A percentile compares a stretch with the other conserved stretches of the same genome.
phyloP scores from a whole-genome alignment of 2,329 filamentous ascomycete species.

The Daldinia sp. region DNA sequence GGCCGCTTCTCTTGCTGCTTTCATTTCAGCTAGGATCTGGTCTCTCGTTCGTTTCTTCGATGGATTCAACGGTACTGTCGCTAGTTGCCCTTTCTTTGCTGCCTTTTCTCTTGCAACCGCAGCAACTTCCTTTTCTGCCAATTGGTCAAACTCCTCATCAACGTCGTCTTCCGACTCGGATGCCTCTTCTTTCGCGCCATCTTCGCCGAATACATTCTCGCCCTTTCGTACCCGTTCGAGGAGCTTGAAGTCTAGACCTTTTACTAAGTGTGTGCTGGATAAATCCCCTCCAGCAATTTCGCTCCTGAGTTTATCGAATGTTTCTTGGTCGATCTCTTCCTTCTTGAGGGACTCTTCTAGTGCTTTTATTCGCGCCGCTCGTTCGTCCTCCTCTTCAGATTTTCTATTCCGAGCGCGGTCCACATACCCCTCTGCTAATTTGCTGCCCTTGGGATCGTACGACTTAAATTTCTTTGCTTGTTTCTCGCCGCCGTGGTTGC shows the following conservation, averaged over 20 bases:
- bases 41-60: conserved; percentile 73
- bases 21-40: conserved; percentile 76
- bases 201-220: conserved; percentile 71
- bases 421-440: conserved; percentile 82
- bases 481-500: conserved; percentile 64
- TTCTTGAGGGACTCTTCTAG: conserved; percentile 86
- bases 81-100: conserved; percentile 72
- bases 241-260: conserved; percentile 89
- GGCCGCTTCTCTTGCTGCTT: conserved; percentile 71
- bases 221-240: conserved; percentile 76
- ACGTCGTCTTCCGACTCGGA: conserved; percentile 60
- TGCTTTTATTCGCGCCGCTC: conserved; percentile 76
- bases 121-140: conserved; percentile 67
- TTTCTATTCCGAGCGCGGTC: conserved; percentile 80
- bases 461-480: conserved; percentile 81
- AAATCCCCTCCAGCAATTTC: conserved; percentile 88
- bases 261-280: conserved; percentile 85
- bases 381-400: conserved; percentile 64
- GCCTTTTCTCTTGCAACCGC: conserved; percentile 64
- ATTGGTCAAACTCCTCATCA: conserved; percentile 74
- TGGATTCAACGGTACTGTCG: conserved; percentile 63
- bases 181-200: conserved; percentile 49
- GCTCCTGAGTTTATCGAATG: conserved; percentile 79
- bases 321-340: conserved; percentile 83
- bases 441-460: conserved; percentile 84